Evolutionary conservation across 768 basidiomycete species (phyloP), one percentile per base, ranked within the genome.

Genomic region (Melanogaster broomeanus): DNA sequence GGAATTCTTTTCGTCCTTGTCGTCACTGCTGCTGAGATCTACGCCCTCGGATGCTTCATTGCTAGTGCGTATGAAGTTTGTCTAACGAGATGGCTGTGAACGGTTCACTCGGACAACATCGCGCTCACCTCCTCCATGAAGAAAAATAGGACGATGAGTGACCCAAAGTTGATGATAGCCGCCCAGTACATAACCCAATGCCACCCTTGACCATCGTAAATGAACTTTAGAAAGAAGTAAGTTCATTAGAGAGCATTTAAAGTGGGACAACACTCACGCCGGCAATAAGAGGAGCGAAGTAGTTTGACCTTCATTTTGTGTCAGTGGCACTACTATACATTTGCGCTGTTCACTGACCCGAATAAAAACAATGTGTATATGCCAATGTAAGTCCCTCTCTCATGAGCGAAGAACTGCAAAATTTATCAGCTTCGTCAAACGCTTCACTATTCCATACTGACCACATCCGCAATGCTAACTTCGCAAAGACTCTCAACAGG

Each of bases 101-200:
- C 12, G 42, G 12, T 21, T 37, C 13, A 27, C n/a, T 15, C 21
- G 15, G 38, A 18, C 27, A 11, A 27, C 16, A 42, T 45, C n/a
- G 8, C 22, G 22, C 54, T 28, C 16, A 60, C 58, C 57, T 60
- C 58, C 39, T 60, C 58, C 58, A 60, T 60, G 22, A 55, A 55
- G 40, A 60, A 21, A 39, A 55, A 60, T 18, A 60, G 41, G 2
- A 60, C 15, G n/a, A 60, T 51, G 19, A 59, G 31, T 7, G 58
- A 49, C 34, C 40, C 49, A 27, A 56, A 51, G 34, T 60, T 60
- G 49, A 59, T 60, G 25, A 60, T 59, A 19, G 57, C 58, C 16
- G 57, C 58, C 58, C 58, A 59, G 25, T 60, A 60, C 58, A 60
- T 60, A 16, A 59, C 58, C 58, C 58, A 60, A 27, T 59, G 53